Evolutionary conservation across 225 moss, liverwort and hornwort genomes (phyloP).

Genomic region (Sphagnum tenellum): DNA sequence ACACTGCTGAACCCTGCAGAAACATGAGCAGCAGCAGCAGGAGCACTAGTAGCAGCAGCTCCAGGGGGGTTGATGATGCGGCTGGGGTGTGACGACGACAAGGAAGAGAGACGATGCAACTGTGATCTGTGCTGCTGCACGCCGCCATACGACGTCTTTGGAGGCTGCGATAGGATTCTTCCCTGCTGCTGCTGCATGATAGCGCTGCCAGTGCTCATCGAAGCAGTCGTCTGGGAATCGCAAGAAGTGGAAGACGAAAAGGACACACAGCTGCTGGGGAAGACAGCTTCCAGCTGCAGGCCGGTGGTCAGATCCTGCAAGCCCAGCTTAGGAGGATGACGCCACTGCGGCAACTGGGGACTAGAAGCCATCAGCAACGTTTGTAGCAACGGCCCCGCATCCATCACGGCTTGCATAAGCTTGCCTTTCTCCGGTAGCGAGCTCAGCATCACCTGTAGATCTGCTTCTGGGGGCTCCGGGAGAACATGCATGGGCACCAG

Average conservation of each 20-base stretch:
- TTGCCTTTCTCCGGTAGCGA: slow-evolving; percentile 81
- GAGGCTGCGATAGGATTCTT: slow-evolving; percentile 30
- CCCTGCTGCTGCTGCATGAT: slow-evolving; percentile 34
- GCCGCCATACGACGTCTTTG: slow-evolving; percentile 29
- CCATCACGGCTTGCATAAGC: slow-evolving; percentile 77
- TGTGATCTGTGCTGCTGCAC: slow-evolving; percentile 12
- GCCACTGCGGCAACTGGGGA: slow-evolving; percentile 70
- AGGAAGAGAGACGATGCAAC: slow-evolving; percentile 16
- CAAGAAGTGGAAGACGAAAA: slow-evolving; percentile 59
- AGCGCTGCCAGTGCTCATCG: slow-evolving; percentile 25
- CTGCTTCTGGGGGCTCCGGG: slow-evolving; percentile 84
- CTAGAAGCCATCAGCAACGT: slow-evolving; percentile 62
- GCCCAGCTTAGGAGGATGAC: slow-evolving; percentile 67
- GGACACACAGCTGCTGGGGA: slow-evolving; percentile 20
- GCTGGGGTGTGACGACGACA: slow-evolving; percentile 27
- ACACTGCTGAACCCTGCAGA: slow-evolving; percentile 18
- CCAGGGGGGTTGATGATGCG: no score
- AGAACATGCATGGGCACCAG: slow-evolving; percentile 52
- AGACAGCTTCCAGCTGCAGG: no score
- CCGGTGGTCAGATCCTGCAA: slow-evolving; percentile 58
- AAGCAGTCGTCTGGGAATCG: slow-evolving; percentile 13
- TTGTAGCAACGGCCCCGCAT: slow-evolving; percentile 66
- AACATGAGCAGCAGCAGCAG: slow-evolving; percentile 12
- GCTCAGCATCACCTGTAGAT: slow-evolving; percentile 76
- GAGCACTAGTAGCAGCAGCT: no score